Conservation (phyloP, 306 rosid genomes). For the Carpinus viminea region DNA sequence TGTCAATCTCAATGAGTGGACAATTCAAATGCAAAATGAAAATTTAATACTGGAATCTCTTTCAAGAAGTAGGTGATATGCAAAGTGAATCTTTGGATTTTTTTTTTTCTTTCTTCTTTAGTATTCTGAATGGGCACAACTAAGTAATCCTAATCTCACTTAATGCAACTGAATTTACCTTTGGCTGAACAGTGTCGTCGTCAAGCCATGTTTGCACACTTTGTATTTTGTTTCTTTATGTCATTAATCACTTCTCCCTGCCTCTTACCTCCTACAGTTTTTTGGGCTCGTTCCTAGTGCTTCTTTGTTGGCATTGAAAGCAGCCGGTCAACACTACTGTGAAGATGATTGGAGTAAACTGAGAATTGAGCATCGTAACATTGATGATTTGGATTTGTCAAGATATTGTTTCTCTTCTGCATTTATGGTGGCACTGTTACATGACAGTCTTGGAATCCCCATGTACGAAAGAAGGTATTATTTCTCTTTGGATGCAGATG, state of each 20-base stretch:
- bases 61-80: not conserved
- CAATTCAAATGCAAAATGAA: not conserved
- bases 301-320: constrained; percentile 45
- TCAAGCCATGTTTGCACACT: not conserved
- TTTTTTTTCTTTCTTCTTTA: not conserved
- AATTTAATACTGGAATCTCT: not conserved
- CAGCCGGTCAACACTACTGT: constrained; percentile 47
- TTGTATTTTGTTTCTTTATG: not conserved
- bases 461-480: constrained; percentile 46
- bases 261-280: constrained; percentile 34
- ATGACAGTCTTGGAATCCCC: constrained; percentile 45
- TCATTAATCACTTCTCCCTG: constrained; percentile 5
- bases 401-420: constrained; percentile 60
- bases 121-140: not conserved
- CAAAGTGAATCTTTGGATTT: not conserved
- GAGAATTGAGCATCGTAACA: constrained; percentile 31
- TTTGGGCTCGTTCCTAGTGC: constrained; percentile 46
- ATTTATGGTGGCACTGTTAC: constrained; percentile 46
- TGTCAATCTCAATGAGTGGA: not conserved
- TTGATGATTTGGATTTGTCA: constrained; percentile 43
- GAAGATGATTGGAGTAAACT: constrained; percentile 52
- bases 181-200: not conserved
- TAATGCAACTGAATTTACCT: not conserved
- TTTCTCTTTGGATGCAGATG: not conserved
- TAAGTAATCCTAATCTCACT: not conserved